Base-by-base conservation (phyloP, 805 yeast genomes). In the Nakazawaea molendinolei region DNA sequence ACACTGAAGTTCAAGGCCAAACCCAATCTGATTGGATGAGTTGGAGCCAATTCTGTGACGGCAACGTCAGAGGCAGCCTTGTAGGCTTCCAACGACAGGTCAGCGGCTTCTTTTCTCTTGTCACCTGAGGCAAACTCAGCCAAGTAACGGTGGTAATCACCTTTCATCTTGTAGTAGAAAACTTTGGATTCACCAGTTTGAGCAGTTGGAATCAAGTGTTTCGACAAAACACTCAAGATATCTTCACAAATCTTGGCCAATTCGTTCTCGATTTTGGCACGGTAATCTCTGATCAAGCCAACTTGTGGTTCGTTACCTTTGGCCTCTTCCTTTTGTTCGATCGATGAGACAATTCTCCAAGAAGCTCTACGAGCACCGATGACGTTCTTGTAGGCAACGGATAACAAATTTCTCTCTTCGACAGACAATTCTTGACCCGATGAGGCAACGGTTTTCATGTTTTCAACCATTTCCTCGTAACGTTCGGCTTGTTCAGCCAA, bases 401-500 rank as follows among this genome's bases (percentile, higher is more conserved):
- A 86, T 54, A 90, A 76, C 51, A 90, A 74, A 69, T 92, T 92
- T 67, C 98, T 89, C 71, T 92, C 98, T 70, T 92, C 98, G 49
- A 92, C 95, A 34, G 94, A 82, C 51, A 92, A 71, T 64, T 90
- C 97, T 66, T 85, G 89, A 45, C 95, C 96, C 29, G 95, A 77
- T 28, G 95, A 82, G 52, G 97, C 97, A 56, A 92, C 97, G 37
- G 86, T 82, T 66, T 90, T 89, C 97, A 90, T 90, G 72, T 86
- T 86, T 65, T 86, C 95, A 53, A 90, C 97, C 97, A 86, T 87
- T 71, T 90, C 97, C 71, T 92, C 97, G 64, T 89, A 92, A 69
- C 97, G 94, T 72, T 92, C 98, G 58, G 97, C 97, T 73, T 90
- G 97, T 70, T 90, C 97, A 58, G 97, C 96, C 62, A 92, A 80